phyloP scores from a whole-genome alignment of 2,329 filamentous ascomycete species.

The Xylaria sp. region DNA sequence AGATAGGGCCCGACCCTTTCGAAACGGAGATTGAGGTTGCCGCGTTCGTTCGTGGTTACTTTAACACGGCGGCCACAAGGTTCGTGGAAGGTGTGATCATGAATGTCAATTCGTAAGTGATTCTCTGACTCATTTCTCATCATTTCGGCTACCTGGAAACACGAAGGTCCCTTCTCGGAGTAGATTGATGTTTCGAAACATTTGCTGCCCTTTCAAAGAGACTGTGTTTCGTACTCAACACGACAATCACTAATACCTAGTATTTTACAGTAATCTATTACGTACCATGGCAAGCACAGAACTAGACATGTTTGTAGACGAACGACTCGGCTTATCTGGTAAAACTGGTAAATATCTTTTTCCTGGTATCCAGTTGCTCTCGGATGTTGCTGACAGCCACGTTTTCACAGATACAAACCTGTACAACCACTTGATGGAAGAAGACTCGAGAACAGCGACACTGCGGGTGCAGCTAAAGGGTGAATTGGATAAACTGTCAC shows the following conservation, averaged over 20 bases:
- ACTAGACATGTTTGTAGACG: constrained; percentile 46
- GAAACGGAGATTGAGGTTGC: constrained; percentile 70
- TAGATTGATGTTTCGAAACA: not conserved
- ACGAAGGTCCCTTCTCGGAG: not conserved
- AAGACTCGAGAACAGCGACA: constrained; percentile 57
- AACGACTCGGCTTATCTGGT: constrained; percentile 43
- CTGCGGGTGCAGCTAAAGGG: constrained; percentile 56
- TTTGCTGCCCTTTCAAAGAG: not conserved
- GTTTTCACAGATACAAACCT: constrained; percentile 45
- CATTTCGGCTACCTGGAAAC: not conserved
- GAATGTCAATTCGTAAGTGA: constrained; percentile 46
- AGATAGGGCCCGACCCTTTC: constrained; percentile 69
- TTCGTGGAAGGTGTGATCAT: constrained; percentile 67
- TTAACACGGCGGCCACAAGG: constrained; percentile 71
- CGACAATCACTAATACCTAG: not conserved
- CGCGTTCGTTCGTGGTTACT: constrained; percentile 74
- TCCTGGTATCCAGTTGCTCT: not conserved
- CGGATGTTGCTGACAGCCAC: constrained; percentile 5
- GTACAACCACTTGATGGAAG: constrained; percentile 61
- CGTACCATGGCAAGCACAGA: constrained; percentile 42
- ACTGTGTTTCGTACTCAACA: not conserved
- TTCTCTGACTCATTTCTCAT: not conserved
- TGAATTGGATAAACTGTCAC: constrained; percentile 60
- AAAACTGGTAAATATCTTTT: constrained; percentile 44
- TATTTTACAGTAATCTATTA: constrained; percentile 39